These are phyloP conservation scores for Kernera saxatilis DNA, from an alignment of 345 rosid genomes.

Conservation along the genomic window DNA sequence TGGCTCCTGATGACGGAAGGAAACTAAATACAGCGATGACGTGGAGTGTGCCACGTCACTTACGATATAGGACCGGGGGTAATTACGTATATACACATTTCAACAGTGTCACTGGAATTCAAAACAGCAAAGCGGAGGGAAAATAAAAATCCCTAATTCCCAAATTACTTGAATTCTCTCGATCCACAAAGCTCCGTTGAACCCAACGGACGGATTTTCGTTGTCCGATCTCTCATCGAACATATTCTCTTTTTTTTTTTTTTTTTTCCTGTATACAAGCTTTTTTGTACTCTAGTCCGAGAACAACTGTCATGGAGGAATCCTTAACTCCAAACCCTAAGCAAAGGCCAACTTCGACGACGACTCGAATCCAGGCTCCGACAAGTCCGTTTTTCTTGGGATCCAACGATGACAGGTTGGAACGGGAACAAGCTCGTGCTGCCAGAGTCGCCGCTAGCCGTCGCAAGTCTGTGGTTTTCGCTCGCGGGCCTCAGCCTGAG, in stretches of 20 bases:
- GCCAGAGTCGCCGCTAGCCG: constrained; percentile 84
- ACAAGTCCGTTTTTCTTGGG: constrained; percentile 71
- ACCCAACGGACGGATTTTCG: constrained; percentile 3
- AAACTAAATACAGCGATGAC: too few relatives aligned
- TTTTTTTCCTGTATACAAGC: neutral
- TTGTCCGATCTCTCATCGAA: neutral
- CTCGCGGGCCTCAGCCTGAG: constrained; percentile 27
- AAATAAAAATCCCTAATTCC: constrained; percentile 30
- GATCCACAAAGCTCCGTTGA: neutral
- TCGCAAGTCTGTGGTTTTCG: constrained; percentile 46
- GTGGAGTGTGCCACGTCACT: constrained; percentile 1
- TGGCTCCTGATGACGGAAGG: too few relatives aligned
- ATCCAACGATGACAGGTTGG: constrained; percentile 74
- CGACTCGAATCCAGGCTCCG: constrained; percentile 71
- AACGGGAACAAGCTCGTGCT: constrained; percentile 87
- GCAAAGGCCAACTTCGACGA: constrained; percentile 43
- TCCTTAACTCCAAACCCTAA: constrained; percentile 62
- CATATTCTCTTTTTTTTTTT: neutral
- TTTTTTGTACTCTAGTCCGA: neutral
- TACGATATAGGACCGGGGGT: neutral
- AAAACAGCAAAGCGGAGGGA: constrained; percentile 46
- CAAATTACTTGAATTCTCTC: constrained; percentile 5
- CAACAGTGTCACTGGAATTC: constrained; percentile 24
- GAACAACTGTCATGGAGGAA: constrained; percentile 49
- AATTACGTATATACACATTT: neutral